Evolutionary conservation across 2,329 filamentous ascomycete species (phyloP).

Genomic region (Aspergillus ibericus): DNA sequence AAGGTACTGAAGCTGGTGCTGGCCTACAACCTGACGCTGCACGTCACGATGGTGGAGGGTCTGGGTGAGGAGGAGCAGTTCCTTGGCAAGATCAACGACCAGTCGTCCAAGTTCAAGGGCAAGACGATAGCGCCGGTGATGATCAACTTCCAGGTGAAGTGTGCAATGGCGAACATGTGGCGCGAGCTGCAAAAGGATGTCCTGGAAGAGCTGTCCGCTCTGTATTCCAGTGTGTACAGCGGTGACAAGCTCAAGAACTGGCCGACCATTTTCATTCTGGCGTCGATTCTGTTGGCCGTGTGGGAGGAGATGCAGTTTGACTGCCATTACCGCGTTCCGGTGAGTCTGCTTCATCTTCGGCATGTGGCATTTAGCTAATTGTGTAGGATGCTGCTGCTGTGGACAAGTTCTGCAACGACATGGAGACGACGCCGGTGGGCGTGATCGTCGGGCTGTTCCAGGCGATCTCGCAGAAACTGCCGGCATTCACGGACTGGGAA

Average conservation of each 20-base stretch:
- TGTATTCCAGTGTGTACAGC: slow-evolving; percentile 98
- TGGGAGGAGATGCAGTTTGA: slow-evolving; percentile 99
- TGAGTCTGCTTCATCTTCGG: slow-evolving; percentile 20
- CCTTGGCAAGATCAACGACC: slow-evolving; percentile 80
- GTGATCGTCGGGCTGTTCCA: slow-evolving; percentile 97
- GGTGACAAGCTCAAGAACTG: slow-evolving; percentile 98
- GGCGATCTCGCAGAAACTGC: slow-evolving; percentile 95
- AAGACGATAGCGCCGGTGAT: slow-evolving; percentile 93
- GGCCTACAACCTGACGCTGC: slow-evolving; percentile 91
- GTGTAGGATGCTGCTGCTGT: slow-evolving; percentile 70
- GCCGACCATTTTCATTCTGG: slow-evolving; percentile 98
- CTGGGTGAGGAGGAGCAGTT: slow-evolving; percentile 76
- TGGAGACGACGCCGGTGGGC: slow-evolving; percentile 93
- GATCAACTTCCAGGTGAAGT: slow-evolving; percentile 99
- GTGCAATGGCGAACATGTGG: slow-evolving; percentile 96
- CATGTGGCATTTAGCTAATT: too few species aligned
- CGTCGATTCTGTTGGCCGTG: slow-evolving; percentile 85
- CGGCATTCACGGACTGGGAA: slow-evolving; percentile 91
- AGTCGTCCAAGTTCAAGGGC: slow-evolving; percentile 82
- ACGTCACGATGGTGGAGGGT: slow-evolving; percentile 92
- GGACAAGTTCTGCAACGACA: slow-evolving; percentile 92
- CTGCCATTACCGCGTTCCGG: slow-evolving; percentile 87
- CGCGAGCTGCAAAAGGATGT: slow-evolving; percentile 95
- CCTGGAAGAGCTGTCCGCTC: slow-evolving; percentile 82
- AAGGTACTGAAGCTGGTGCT: slow-evolving; percentile 94